These are phyloP conservation scores for Tolypocladium amazonense DNA, from an alignment of 2,329 filamentous ascomycete species.

Conservation along the genomic window DNA sequence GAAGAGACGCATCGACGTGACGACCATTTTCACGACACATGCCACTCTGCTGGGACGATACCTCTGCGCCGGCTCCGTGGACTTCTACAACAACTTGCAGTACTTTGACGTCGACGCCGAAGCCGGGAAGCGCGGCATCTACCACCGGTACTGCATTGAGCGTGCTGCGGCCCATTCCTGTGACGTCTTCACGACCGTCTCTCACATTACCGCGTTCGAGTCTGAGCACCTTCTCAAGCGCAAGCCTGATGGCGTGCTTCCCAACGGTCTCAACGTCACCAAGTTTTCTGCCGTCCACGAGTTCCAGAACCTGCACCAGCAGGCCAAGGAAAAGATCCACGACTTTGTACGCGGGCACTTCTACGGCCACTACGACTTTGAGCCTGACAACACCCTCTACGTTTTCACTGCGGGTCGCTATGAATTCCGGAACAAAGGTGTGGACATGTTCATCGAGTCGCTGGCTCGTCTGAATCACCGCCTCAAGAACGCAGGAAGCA, in stretches of 20 bases:
- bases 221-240: conserved; percentile 95
- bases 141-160: conserved; percentile 97
- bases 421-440: conserved; percentile 96
- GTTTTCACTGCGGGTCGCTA: conserved; percentile 96
- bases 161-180: conserved; percentile 82
- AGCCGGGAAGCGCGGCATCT: conserved; percentile 95
- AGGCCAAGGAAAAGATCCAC: conserved; percentile 95
- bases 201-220: conserved; percentile 96
- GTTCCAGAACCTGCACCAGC: conserved; percentile 95
- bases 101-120: conserved; percentile 94
- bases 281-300: conserved; percentile 98
- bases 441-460: conserved; percentile 99
- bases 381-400: conserved; percentile 92
- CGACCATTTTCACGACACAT: conserved; percentile 97
- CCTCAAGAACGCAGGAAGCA: conserved; percentile 74
- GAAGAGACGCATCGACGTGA: conserved; percentile 90
- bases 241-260: conserved; percentile 91
- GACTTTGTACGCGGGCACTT: conserved; percentile 98
- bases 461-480: conserved; percentile 89
- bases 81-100: conserved; percentile 99
- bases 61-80: conserved; percentile 91
- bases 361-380: conserved; percentile 96
- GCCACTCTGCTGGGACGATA: conserved; percentile 92
- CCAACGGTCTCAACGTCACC: conserved; percentile 91
- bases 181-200: conserved; percentile 97